A percentile compares a stretch with the other conserved stretches of the same genome.
These are phyloP conservation scores for Letharia lupina DNA, from an alignment of 495 filamentous ascomycete species.

Conservation along the genomic window DNA sequence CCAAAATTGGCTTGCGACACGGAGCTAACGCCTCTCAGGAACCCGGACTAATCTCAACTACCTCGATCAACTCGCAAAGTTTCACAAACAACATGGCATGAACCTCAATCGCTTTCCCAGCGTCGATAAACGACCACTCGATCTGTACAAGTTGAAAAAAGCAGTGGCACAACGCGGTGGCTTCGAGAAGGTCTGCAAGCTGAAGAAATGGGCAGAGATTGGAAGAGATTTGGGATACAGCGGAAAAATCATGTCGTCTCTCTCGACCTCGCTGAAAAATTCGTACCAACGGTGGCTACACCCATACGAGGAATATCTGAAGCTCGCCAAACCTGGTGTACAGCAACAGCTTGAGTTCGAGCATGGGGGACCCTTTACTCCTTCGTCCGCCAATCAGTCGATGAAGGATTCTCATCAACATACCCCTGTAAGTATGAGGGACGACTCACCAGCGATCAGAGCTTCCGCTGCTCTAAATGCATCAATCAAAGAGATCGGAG, in stretches of 20 bases:
- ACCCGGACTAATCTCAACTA: conserved; percentile 95
- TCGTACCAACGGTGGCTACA: conserved; percentile 94
- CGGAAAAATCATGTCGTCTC: conserved; percentile 99
- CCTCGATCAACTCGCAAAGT: conserved; percentile 88
- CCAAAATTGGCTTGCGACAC: neutral
- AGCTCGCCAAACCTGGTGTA: conserved; percentile 88
- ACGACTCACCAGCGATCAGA: conserved; percentile 62
- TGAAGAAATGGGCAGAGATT: conserved; percentile 99
- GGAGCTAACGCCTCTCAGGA: conserved; percentile 41
- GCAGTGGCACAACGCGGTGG: conserved; percentile 89
- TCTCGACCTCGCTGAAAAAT: conserved; percentile 97
- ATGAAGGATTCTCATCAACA: conserved; percentile 66
- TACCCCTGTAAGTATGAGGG: conserved; percentile 57
- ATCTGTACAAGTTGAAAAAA: conserved; percentile 93
- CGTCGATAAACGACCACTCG: conserved; percentile 95
- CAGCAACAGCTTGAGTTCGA: conserved; percentile 90
- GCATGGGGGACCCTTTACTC: conserved; percentile 87
- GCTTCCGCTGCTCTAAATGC: conserved; percentile 60
- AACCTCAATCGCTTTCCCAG: conserved; percentile 90
- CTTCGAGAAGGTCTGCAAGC: conserved; percentile 91
- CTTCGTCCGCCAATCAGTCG: conserved; percentile 80
- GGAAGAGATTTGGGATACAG: conserved; percentile 95
- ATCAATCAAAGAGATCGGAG: conserved; percentile 49
- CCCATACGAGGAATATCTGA: conserved; percentile 93
- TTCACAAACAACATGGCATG: conserved; percentile 92